Evolutionary conservation across 2,329 filamentous ascomycete species (phyloP).

Genomic region (Fusarium euwallaceae): DNA sequence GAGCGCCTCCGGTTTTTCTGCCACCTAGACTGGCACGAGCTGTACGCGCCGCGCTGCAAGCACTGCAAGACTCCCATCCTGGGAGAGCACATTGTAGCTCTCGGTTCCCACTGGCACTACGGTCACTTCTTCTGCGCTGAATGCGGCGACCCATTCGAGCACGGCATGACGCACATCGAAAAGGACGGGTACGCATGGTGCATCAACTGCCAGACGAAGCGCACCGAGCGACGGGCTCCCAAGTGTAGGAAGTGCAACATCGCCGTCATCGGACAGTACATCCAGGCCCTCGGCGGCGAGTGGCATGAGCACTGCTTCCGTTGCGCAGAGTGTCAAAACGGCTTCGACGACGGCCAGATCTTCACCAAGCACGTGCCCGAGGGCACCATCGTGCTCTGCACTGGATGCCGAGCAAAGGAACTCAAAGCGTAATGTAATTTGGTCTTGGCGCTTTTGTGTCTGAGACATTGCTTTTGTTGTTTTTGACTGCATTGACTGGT

Average conservation of each 20-base stretch:
- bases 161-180: conserved; percentile 80
- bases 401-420: conserved; percentile 70
- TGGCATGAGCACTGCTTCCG: conserved; percentile 96
- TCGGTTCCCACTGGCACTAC: conserved; percentile 95
- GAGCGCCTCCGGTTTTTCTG: conserved; percentile 88
- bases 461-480: conserved; percentile 7
- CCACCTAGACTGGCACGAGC: conserved; percentile 98
- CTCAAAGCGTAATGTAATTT: conserved; percentile 62
- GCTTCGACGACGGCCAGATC: conserved; percentile 75
- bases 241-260: conserved; percentile 89
- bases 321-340: conserved; percentile 73
- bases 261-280: conserved; percentile 89
- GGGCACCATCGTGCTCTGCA: conserved; percentile 70
- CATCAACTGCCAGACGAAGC: conserved; percentile 89
- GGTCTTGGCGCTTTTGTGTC: conserved; percentile 18
- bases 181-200: conserved; percentile 99
- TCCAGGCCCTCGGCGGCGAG: conserved; percentile 88
- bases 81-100: conserved; percentile 92
- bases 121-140: conserved; percentile 99
- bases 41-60: conserved; percentile 92
- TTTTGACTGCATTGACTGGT: conserved; percentile 7
- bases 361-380: conserved; percentile 68
- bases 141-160: conserved; percentile 94
- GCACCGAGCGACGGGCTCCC: conserved; percentile 87
- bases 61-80: conserved; percentile 97